A percentile compares a stretch with the other conserved stretches of the same genome.
Conservation (phyloP, 371 early-diverging fungal species). For the Mucor ambiguus region DNA sequence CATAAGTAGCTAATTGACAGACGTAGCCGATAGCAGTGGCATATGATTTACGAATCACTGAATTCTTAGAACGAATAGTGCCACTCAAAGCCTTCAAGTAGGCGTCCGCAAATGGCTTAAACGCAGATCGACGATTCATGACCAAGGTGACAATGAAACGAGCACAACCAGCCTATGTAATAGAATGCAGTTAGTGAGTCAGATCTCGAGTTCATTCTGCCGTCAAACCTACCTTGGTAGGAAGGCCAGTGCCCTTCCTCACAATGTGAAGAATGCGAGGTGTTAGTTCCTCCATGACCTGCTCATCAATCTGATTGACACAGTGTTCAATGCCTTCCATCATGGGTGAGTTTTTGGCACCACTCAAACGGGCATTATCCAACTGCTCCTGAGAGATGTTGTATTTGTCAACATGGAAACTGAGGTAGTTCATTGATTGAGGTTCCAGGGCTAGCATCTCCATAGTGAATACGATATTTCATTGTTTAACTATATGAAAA, state of each 20-base stretch:
- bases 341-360: slow-evolving; percentile 77
- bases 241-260: slow-evolving; percentile 85
- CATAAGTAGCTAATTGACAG: slow-evolving; percentile 62
- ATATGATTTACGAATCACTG: slow-evolving; percentile 82
- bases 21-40: slow-evolving; percentile 87
- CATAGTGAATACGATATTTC: not conserved
- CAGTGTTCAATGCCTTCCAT: slow-evolving; percentile 85
- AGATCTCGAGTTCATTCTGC: not conserved
- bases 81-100: slow-evolving; percentile 78
- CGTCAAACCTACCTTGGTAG: slow-evolving; percentile 74
- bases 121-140: slow-evolving; percentile 62
- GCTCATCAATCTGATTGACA: slow-evolving; percentile 76
- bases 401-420: slow-evolving; percentile 89
- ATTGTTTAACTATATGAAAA: not conserved
- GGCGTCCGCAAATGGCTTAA: slow-evolving; percentile 64
- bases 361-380: slow-evolving; percentile 73
- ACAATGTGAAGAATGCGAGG: slow-evolving; percentile 73
- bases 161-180: slow-evolving; percentile 81
- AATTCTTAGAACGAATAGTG: slow-evolving; percentile 75
- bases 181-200: not conserved
- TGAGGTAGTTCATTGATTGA: slow-evolving; percentile 78
- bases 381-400: slow-evolving; percentile 88
- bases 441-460: slow-evolving; percentile 50
- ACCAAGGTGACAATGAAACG: slow-evolving; percentile 80
- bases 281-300: slow-evolving; percentile 64